These are phyloP conservation scores for Lathyrus oleraceus DNA, from an alignment of 306 rosid species.

Conservation along the genomic window DNA sequence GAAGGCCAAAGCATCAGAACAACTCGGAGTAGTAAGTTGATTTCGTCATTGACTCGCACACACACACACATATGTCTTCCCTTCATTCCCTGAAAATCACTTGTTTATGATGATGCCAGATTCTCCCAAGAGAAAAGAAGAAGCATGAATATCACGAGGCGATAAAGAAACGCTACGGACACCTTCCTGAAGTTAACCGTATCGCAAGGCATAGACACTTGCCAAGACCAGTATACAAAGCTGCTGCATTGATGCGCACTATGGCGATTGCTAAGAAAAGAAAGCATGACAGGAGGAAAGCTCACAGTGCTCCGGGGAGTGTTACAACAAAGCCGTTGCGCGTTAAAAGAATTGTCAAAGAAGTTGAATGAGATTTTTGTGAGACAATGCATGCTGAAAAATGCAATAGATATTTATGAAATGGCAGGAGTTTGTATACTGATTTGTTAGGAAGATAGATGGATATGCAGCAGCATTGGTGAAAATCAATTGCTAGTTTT, in stretches of 20 bases:
- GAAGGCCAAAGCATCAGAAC: slow-evolving; percentile 97
- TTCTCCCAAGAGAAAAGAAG: slow-evolving; percentile 87
- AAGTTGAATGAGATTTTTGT: slow-evolving; percentile 50
- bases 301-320: slow-evolving; percentile 88
- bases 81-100: slow-evolving; percentile 26
- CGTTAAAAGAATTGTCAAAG: slow-evolving; percentile 61
- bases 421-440: slow-evolving; percentile 8
- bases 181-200: slow-evolving; percentile 84
- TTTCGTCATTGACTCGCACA: slow-evolving; percentile 1
- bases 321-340: slow-evolving; percentile 57
- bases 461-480: slow-evolving; percentile 21
- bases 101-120: slow-evolving; percentile 42
- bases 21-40: slow-evolving; percentile 87
- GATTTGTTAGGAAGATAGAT: slow-evolving; percentile 19
- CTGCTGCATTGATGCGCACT: slow-evolving; percentile 51
- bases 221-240: slow-evolving; percentile 79
- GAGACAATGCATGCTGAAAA: neutral
- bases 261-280: slow-evolving; percentile 59
- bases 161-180: slow-evolving; percentile 76
- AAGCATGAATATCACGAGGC: slow-evolving; percentile 84
- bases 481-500: slow-evolving; percentile 18
- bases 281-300: slow-evolving; percentile 74
- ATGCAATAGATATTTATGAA: slow-evolving; percentile 7
- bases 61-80: neutral
- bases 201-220: slow-evolving; percentile 82